Base-by-base conservation (phyloP, 805 yeast genomes). In the Ogataea paradorogensis region DNA sequence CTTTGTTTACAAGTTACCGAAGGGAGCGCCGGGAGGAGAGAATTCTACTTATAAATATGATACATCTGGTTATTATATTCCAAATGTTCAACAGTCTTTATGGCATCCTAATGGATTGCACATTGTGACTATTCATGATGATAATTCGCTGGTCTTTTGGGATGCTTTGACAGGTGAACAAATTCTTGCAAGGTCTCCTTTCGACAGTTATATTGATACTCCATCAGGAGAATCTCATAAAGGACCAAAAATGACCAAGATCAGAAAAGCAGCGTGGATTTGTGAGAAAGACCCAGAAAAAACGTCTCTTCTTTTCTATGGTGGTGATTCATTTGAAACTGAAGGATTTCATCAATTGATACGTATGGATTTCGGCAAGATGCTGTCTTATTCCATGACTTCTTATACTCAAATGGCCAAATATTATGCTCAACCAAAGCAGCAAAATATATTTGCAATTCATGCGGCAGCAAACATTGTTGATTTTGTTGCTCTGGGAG, bases 31-130 rank as follows among this genome's bases (percentile, higher is more conserved):
- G 11, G 95, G 95, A 6, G 89, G 86, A 11, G 82, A 78, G 31
- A 69, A 68, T 25, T 53, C 62, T 2, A 42, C 52, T 3, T 61
- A 59, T 36, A 44, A 50, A 13, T 62, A 60, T 35, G 52, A 51
- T 18, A 15, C 45, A 1, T 42, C 52, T 13, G 63, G 61, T 3
- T 21, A 20, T 10, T 60, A 61, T 41, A 44, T 50, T 27, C 67
- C 69, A 3, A 46, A 41, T 8, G 51, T 61, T 7, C 16, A 38
- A 4, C 73, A 80, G 35, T 81, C 95, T 0, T 67, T 77, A 24
- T 93, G 86, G 77, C 97, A 91, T 61, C 99, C 99, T 2, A 88
- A 88, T 56, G 96, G 98, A 0, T 72, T 89, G 31, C 95, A 90
- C 56, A 65, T 87, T 3, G 72, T 85, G 15, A 82, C 96, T 0